These are phyloP conservation scores for Dysphania ambrosioides DNA, from an alignment of 148 eudicot species.

Conservation along the genomic window DNA sequence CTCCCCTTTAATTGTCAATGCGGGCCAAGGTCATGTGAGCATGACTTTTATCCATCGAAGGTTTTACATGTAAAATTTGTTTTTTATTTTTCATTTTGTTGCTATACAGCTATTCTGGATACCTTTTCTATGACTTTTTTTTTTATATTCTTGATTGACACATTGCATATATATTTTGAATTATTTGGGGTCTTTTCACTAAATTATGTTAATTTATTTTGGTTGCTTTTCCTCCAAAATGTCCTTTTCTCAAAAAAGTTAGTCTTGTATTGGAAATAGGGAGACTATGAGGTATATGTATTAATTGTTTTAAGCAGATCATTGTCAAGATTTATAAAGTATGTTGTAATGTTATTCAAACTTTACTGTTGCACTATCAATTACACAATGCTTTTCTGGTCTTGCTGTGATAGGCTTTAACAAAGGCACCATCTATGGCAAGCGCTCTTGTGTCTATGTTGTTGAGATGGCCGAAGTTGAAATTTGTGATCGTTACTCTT, in stretches of 20 bases:
- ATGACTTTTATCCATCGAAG: too few species aligned
- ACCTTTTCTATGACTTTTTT: too few species aligned
- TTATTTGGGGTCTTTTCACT: background rate
- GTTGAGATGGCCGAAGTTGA: conserved; percentile 54
- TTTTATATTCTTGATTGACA: background rate
- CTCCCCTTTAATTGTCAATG: too few species aligned
- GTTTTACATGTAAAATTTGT: too few species aligned
- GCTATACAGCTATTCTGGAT: background rate
- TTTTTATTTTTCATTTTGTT: too few species aligned
- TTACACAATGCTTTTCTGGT: background rate
- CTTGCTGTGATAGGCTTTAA: conserved; percentile 52
- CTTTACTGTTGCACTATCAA: background rate
- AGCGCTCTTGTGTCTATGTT: conserved; percentile 79
- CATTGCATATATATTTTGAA: background rate
- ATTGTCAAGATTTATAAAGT: background rate
- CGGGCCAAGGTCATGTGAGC: too few species aligned
- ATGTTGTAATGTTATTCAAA: background rate
- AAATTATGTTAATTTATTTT: background rate
- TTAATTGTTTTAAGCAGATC: background rate
- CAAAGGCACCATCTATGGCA: conserved; percentile 66
- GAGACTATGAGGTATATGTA: background rate
- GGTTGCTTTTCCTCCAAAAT: background rate
- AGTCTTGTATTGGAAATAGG: background rate
- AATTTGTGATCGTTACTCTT: conserved; percentile 83
- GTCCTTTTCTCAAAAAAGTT: background rate